Evolutionary conservation across 2,329 filamentous ascomycete genomes (phyloP), one percentile per base, ranked within the genome.

Genomic region (Phyllosticta citriasiana): DNA sequence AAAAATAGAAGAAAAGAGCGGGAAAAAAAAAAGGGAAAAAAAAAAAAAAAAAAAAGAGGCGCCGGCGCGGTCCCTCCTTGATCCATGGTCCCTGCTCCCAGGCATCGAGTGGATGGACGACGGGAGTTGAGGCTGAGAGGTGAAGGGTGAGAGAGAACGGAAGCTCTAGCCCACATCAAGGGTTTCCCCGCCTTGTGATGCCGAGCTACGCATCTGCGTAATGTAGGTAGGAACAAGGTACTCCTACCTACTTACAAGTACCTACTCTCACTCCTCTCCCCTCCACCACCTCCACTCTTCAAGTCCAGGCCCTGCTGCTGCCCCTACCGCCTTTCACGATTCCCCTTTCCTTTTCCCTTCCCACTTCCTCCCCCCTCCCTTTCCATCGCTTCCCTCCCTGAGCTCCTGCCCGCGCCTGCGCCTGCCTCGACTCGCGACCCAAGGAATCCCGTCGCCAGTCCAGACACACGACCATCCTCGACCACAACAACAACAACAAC

Each of bases 71-170:
- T 30, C 27, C 27, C 27, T 6, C 9, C 27, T 7, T 30, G 6
- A 30, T 30, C 27, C 27, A 30, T 30, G 27, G 33, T 63, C 63
- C 52, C 57, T 57, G 63, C 65, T 59, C 65, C 70, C 69, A 24
- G n/a, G 19, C 2, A 22, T 22, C 19, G 19, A 22, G 19, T 22
- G 19, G 19, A 22, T 2, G 19, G 19, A 22, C 19, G 19, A 22
- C 19, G 19, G 19, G 19, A 22, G 19, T 25, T 55, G 19, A n/a
- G 27, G 27, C 27, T 30, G 27, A 30, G 27, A 22, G 27, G 27
- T 30, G 27, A 30, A 30, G 27, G 27, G 27, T 7, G 27, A 30
- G 27, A 30, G 27, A 22, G 19, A 22, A 22, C 19, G 19, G 19
- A 30, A n/a, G 40, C 40, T 47, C 40, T 47, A 47, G 40, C 40